Evolutionary conservation across 371 early-diverging fungal species (phyloP).

Genomic region (Syncephalastrum sp.): DNA sequence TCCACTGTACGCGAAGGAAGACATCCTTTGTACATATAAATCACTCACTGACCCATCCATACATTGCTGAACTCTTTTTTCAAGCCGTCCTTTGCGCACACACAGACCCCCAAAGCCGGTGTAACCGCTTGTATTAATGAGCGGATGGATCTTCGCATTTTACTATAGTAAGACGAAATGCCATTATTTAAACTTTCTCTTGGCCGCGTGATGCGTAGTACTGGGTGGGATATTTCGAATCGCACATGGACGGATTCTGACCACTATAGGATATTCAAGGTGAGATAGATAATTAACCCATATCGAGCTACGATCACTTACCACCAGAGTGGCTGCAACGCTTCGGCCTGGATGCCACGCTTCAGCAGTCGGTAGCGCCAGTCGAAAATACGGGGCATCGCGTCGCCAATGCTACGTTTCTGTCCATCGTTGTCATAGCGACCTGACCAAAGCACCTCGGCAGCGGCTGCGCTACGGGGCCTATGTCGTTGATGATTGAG

Average conservation of each 20-base stretch:
- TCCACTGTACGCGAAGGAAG: too few species aligned
- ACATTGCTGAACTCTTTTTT: too few species aligned
- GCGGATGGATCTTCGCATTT: too few species aligned
- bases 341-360: slow-evolving; percentile 69
- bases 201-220: too few species aligned
- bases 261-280: slow-evolving; percentile 17
- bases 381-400: slow-evolving; percentile 69
- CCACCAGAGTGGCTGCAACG: slow-evolving; percentile 82
- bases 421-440: slow-evolving; percentile 52
- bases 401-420: slow-evolving; percentile 59
- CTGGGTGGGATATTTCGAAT: slow-evolving; percentile 22
- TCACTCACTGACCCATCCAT: too few species aligned
- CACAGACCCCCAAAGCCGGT: too few species aligned
- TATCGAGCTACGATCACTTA: slow-evolving; percentile 17
- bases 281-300: background rate
- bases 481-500: slow-evolving; percentile 11
- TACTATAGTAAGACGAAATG: too few species aligned
- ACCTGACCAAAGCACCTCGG: slow-evolving; percentile 80
- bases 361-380: slow-evolving; percentile 70
- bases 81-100: too few species aligned
- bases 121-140: too few species aligned
- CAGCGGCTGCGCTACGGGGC: slow-evolving; percentile 47
- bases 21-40: too few species aligned
- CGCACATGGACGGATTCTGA: slow-evolving; percentile 42
- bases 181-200: too few species aligned